phyloP scores from a whole-genome alignment of 2,329 filamentous ascomycete species.

The Exophiala bonariae region DNA sequence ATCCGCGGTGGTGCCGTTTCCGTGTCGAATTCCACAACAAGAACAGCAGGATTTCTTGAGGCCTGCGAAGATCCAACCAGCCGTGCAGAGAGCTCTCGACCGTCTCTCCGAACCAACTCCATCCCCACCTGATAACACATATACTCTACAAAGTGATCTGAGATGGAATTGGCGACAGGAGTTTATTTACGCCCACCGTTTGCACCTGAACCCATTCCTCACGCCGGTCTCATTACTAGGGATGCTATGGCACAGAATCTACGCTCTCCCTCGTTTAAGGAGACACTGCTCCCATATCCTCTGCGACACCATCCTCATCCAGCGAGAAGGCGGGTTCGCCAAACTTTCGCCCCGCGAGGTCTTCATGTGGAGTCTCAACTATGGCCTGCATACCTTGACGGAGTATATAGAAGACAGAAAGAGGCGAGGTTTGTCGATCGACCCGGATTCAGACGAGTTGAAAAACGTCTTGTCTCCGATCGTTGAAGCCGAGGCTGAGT shows the following conservation, averaged over 20 bases:
- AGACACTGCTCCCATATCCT: conserved; percentile 15
- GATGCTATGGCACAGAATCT: too few species aligned
- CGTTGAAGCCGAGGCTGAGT: conserved; percentile 15
- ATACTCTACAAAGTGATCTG: too few species aligned
- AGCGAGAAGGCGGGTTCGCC: conserved; percentile 18
- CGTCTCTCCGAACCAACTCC: too few species aligned
- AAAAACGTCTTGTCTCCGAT: conserved; percentile 14
- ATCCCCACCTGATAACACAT: too few species aligned
- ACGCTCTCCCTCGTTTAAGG: conserved; percentile 4
- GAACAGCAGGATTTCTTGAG: conserved; percentile 49
- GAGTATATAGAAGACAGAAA: conserved; percentile 6
- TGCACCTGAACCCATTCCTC: too few species aligned
- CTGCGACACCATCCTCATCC: conserved; percentile 17
- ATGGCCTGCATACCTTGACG: conserved; percentile 11
- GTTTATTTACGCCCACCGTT: too few species aligned
- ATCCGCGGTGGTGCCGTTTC: conserved; percentile 70
- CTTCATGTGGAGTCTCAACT: conserved; percentile 20
- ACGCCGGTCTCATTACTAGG: too few species aligned
- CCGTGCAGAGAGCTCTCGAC: not conserved
- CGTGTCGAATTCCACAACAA: conserved; percentile 81
- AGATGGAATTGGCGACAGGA: too few species aligned
- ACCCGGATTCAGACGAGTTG: conserved; percentile 15
- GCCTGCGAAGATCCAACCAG: conserved; percentile 4
- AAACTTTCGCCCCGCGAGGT: conserved; percentile 19
- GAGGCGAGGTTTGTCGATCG: conserved; percentile 4